Evolutionary conservation across 2,329 filamentous ascomycete species (phyloP).

Genomic region (Ceratocystis diversiconidia): DNA sequence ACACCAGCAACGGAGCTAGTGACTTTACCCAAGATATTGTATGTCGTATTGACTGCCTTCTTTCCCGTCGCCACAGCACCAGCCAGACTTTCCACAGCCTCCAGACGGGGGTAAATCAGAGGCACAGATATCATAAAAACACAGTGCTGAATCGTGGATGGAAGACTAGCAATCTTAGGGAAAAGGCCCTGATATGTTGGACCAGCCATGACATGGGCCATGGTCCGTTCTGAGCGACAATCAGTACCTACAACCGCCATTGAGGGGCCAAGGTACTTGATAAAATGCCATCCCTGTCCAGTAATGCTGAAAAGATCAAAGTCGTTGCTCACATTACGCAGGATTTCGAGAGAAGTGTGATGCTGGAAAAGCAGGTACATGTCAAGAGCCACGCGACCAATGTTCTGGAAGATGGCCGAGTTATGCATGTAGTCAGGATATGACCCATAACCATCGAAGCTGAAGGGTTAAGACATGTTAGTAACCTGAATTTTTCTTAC

Average conservation of each 20-base stretch:
- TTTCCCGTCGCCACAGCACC: slow-evolving; percentile 89
- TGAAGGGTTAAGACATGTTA: slow-evolving; percentile 26
- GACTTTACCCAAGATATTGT: slow-evolving; percentile 90
- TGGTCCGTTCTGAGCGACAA: slow-evolving; percentile 80
- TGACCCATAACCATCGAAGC: slow-evolving; percentile 92
- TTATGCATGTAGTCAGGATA: slow-evolving; percentile 98
- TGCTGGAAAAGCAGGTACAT: slow-evolving; percentile 99
- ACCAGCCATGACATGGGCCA: slow-evolving; percentile 83
- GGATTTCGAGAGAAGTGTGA: slow-evolving; percentile 85
- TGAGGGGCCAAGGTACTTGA: slow-evolving; percentile 87
- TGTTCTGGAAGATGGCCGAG: slow-evolving; percentile 95
- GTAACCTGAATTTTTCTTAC: slow-evolving; percentile 7
- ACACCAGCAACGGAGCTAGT: slow-evolving; percentile 91
- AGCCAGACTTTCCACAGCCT: slow-evolving; percentile 80
- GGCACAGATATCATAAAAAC: slow-evolving; percentile 93
- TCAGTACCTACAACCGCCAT: slow-evolving; percentile 84
- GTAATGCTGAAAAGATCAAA: slow-evolving; percentile 91
- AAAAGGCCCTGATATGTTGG: slow-evolving; percentile 96
- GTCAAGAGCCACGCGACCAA: slow-evolving; percentile 84
- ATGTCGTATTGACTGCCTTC: slow-evolving; percentile 89
- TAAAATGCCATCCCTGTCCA: slow-evolving; percentile 95
- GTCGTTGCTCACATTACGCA: slow-evolving; percentile 78
- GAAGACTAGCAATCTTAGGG: slow-evolving; percentile 81
- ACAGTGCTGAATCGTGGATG: slow-evolving; percentile 88
- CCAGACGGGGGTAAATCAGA: slow-evolving; percentile 76